Conservation (phyloP, 202 grass and related monocot genomes). For the Setaria italica region DNA sequence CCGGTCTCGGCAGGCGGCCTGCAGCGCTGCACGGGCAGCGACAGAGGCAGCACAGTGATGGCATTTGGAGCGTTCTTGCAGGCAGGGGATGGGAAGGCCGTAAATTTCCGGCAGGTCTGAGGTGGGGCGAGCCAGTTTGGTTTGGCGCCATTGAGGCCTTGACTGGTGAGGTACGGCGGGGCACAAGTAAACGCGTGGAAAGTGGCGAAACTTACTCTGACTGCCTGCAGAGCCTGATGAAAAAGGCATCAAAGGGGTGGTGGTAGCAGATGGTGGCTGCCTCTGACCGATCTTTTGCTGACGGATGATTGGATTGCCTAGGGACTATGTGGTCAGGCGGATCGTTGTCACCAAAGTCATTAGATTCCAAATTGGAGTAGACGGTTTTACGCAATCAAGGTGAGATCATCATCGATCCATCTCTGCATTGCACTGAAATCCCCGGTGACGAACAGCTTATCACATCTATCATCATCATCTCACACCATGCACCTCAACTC, state of each 20-base stretch:
- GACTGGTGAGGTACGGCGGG: background rate
- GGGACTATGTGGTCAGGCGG: background rate
- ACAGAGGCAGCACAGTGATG: background rate
- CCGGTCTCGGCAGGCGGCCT: background rate
- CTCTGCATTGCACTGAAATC: background rate
- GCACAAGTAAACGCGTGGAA: background rate
- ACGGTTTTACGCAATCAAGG: background rate
- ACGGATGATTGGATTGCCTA: constrained; percentile 5
- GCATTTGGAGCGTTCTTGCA: background rate
- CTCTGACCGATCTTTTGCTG: background rate
- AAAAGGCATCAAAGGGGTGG: background rate
- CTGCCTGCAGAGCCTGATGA: background rate
- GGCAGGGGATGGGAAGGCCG: too few relatives aligned
- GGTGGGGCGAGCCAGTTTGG: too few relatives aligned
- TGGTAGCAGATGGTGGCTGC: background rate
- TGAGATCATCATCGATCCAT: background rate
- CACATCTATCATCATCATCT: background rate
- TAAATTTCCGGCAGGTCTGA: background rate
- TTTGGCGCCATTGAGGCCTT: background rate
- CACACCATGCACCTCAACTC: background rate
- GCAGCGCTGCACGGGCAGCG: background rate
- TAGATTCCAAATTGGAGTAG: too few relatives aligned
- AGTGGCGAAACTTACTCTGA: background rate
- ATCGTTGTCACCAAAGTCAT: too few relatives aligned
- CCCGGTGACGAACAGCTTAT: background rate